Percentiles rank a stretch among this genome's conserved stretches.
These are phyloP conservation scores for Chamaenerion angustifolium DNA, from an alignment of 345 rosid genomes.

Conservation along the genomic window DNA sequence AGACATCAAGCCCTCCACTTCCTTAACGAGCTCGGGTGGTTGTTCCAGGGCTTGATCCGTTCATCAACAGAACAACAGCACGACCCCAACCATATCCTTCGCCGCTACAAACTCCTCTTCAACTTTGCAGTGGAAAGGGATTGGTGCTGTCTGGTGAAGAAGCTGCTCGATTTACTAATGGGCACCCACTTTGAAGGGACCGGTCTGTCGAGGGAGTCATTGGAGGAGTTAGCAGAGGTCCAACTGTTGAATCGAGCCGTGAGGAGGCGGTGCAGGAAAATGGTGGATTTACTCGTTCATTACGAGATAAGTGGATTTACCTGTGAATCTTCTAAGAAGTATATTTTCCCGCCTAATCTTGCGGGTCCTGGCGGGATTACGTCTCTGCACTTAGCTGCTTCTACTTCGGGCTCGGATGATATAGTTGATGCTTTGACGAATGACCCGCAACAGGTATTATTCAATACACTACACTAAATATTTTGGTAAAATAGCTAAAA, in stretches of 20 bases:
- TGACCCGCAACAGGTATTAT: slow-evolving; percentile 77
- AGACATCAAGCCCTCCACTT: slow-evolving; percentile 59
- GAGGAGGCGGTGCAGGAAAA: slow-evolving; percentile 46
- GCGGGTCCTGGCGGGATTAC: slow-evolving; percentile 69
- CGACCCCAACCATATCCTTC: slow-evolving; percentile 30
- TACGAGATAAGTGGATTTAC: slow-evolving; percentile 18
- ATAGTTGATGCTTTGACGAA: slow-evolving; percentile 62
- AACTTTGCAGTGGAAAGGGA: slow-evolving; percentile 67
- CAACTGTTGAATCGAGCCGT: slow-evolving; percentile 72
- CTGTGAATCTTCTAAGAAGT: slow-evolving; percentile 14
- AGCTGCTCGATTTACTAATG: slow-evolving; percentile 47
- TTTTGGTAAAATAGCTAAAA: too few relatives aligned
- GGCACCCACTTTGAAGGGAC: slow-evolving; percentile 28
- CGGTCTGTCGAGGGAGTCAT: slow-evolving; percentile 32
- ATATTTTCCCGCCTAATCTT: slow-evolving; percentile 49
- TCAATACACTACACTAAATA: too few relatives aligned
- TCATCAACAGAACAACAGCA: slow-evolving; percentile 14
- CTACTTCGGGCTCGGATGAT: slow-evolving; percentile 47
- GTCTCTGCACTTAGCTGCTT: slow-evolving; percentile 81
- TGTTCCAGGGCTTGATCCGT: slow-evolving; percentile 47
- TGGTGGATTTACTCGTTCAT: slow-evolving; percentile 53
- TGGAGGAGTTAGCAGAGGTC: slow-evolving; percentile 43
- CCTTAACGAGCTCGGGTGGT: slow-evolving; percentile 92
- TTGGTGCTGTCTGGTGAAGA: slow-evolving; percentile 44
- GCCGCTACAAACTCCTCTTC: slow-evolving; percentile 60